Base-by-base conservation (phyloP, 2,329 filamentous ascomycete genomes). In the Leptodontidium sp. region DNA sequence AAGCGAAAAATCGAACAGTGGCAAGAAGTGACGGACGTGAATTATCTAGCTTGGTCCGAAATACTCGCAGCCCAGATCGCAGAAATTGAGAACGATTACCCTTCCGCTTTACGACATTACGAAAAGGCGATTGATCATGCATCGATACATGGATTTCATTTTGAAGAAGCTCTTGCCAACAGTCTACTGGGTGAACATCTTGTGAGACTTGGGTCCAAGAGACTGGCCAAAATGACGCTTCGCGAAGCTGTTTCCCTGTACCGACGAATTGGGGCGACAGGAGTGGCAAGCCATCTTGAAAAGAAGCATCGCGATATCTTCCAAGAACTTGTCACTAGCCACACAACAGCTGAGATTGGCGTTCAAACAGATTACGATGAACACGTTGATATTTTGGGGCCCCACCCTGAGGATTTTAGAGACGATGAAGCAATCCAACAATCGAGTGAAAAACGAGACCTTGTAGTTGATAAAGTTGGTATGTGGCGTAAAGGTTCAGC, bases 111-210 rank as follows among this genome's bases (percentile, higher is more conserved):
- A 40, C 82, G 82, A 29, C 81, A 86, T 55, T 94, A 93, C 75
- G 92, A 95, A 77, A 84, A 87, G 70, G 88, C 90, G 7, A 80
- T 94, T 67, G 91, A 94, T 74, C 91, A 94, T 75, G 87, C 90
- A 14, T 84, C 91, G 24, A 84, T 91, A 66, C 85, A 93, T 73
- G 84, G 85, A 53, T 91, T 92, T 70, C 76, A 85, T 2, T 86
- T 93, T 61, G 92, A 94, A 69, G 91, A 94, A 77, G 92, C 90
- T 0, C 82, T 93, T 1, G 87, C 88, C 15, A 91, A 91, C 75
- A 91, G 92, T 76, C 82, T 94, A 35, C 91, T 94, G 81, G 91
- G 89, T 1, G 90, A 90, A 12, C 90, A 89, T 76, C 88, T 93
- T 69, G 82, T 92, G 64, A 84, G 91, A 15, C 84, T 86, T 70